Evolutionary conservation across 768 basidiomycete species (phyloP), one percentile per base, ranked within the genome.

Genomic region (Suillus cothurnatus): DNA sequence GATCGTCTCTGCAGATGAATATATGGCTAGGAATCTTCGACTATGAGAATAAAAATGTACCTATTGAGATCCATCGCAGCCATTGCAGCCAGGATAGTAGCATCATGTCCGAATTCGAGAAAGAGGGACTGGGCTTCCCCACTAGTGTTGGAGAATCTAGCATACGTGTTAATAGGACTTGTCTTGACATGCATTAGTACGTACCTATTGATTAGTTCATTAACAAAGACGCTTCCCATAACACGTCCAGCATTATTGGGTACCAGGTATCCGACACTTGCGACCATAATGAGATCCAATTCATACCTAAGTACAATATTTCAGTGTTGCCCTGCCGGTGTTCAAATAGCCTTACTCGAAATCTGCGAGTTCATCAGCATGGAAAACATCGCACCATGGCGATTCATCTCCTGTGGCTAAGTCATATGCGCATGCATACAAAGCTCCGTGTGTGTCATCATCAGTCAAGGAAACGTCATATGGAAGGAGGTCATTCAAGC

Each of bases 51-150:
- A 19, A 38, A 39, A 39, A 39, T 17, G 57, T 43, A 79, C 79
- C 76, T 76, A 64, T 77, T 80, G 23, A 80, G 71, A 0, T 75
- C 75, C 66, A 81, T 74, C 1, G 78, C 78, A 34, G 78, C 76
- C 66, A 81, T 74, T 1, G 78, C 78, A 31, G 78, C 52, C 67
- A 81, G 75, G 64, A 82, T 75, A 43, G 77, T 80, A 8, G 76
- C 79, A 61, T 81, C 79, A 66, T 81, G 80, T 5, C 80, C 81
- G 65, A 81, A 82, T 70, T 82, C 79, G 31, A 82, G 71, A 70
- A 78, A 80, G 26, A 79, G 69, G 47, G 71, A 57, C 61, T 73
- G 61, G 17, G 77, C 74, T 57, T 77, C 72, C 39, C 73, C 77
- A 31, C 75, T 77, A 26, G 69, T 64, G 71, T 80, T 80, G 34